Conservation (phyloP, 2,329 filamentous ascomycete species). For the Paecilomyces fulvus region DNA sequence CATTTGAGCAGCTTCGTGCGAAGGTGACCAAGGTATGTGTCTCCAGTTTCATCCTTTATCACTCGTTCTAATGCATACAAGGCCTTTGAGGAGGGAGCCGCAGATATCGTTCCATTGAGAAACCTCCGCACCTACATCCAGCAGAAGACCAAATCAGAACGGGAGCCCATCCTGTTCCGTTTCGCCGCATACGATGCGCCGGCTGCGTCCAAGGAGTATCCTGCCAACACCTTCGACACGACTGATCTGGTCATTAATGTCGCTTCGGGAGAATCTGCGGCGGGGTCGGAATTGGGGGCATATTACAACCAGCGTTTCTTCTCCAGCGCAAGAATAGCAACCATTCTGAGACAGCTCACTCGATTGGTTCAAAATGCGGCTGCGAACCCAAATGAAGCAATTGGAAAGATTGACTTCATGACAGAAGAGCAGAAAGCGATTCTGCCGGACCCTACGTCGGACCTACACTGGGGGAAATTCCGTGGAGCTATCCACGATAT, state of each 20-base stretch:
- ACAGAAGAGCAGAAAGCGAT: slow-evolving; percentile 19
- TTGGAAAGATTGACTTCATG: slow-evolving; percentile 38
- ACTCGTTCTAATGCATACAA: slow-evolving; percentile 10
- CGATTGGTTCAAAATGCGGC: slow-evolving; percentile 35
- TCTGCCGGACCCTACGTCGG: slow-evolving; percentile 33
- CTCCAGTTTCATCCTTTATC: background rate
- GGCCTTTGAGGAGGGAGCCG: slow-evolving; percentile 32
- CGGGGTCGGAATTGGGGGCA: slow-evolving; percentile 27
- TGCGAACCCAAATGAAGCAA: slow-evolving; percentile 28
- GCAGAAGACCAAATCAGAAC: slow-evolving; percentile 30
- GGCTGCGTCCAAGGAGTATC: slow-evolving; percentile 31
- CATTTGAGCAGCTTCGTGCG: slow-evolving; percentile 31
- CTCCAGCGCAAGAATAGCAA: slow-evolving; percentile 36
- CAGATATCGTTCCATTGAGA: slow-evolving; percentile 35
- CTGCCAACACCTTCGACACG: slow-evolving; percentile 36
- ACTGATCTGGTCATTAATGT: slow-evolving; percentile 35
- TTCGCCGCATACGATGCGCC: slow-evolving; percentile 41
- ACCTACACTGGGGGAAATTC: slow-evolving; percentile 39
- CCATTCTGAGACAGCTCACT: slow-evolving; percentile 35
- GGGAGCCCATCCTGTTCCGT: slow-evolving; percentile 35
- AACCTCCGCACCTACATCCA: slow-evolving; percentile 34
- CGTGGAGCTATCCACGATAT: slow-evolving; percentile 38
- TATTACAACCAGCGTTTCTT: slow-evolving; percentile 40
- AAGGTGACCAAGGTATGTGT: slow-evolving; percentile 32
- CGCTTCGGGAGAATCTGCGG: slow-evolving; percentile 15